Conservation (phyloP, 257 asterid genomes). For the Rehmannia glutinosa region DNA sequence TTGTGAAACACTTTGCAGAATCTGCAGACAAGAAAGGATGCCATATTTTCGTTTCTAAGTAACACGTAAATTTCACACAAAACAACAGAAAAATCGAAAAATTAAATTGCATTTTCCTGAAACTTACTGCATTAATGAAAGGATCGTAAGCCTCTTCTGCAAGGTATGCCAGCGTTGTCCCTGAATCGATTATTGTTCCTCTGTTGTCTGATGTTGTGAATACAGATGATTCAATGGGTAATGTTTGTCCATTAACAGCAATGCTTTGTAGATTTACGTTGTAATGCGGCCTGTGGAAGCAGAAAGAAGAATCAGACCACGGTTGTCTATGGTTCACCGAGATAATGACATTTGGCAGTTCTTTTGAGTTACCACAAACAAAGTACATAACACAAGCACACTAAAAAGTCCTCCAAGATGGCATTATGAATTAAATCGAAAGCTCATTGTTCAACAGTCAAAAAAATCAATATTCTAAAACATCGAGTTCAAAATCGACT, state of each 20-base stretch:
- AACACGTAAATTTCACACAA: not conserved
- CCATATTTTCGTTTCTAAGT: not conserved
- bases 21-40: slow-evolving; percentile 38
- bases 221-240: slow-evolving; percentile 65
- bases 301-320: too few species aligned
- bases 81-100: not conserved
- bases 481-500: too few species aligned
- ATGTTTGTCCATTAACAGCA: slow-evolving; percentile 76
- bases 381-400: not conserved
- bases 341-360: not conserved
- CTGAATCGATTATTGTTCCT: slow-evolving; percentile 95
- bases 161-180: slow-evolving; percentile 93
- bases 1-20: slow-evolving; percentile 54
- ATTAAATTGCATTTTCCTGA: not conserved
- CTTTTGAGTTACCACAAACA: not conserved
- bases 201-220: slow-evolving; percentile 64
- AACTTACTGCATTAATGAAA: slow-evolving; percentile 71
- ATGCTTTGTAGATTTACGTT: slow-evolving; percentile 80
- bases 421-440: too few species aligned
- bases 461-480: too few species aligned
- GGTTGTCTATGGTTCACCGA: too few species aligned
- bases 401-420: too few species aligned
- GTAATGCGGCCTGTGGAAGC: slow-evolving; percentile 79
- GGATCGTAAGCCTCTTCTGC: slow-evolving; percentile 88
- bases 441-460: too few species aligned